Evolutionary conservation across 1,284 basidiomycete genomes (phyloP).

Genomic region (Chalciporus piperatoides): DNA sequence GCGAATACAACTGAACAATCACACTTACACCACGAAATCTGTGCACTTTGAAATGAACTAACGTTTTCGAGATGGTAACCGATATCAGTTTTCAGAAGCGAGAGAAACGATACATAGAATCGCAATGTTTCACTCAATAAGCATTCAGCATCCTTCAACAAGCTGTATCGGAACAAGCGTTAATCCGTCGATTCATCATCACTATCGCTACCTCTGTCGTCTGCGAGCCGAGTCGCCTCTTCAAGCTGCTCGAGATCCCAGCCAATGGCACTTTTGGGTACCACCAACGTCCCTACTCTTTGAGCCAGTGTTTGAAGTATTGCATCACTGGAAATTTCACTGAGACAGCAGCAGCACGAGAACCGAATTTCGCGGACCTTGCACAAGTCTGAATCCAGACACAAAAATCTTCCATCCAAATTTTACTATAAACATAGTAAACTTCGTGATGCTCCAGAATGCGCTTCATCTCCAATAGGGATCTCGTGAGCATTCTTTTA

Average conservation of each 20-base stretch:
- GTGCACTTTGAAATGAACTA: no score
- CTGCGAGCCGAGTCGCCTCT: constrained; percentile 42
- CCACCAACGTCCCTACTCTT: constrained; percentile 37
- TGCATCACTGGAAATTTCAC: constrained; percentile 47
- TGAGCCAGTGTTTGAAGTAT: constrained; percentile 44
- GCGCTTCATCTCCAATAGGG: constrained; percentile 62
- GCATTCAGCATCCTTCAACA: no score
- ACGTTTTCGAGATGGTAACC: background rate
- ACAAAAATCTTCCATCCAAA: constrained; percentile 79
- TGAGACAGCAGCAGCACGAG: background rate
- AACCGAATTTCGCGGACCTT: constrained; percentile 40
- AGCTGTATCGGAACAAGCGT: constrained; percentile 8
- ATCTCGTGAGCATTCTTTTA: constrained; percentile 55
- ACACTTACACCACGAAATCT: background rate
- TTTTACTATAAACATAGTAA: constrained; percentile 78
- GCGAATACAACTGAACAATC: no score
- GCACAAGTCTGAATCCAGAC: constrained; percentile 66
- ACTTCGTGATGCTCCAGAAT: constrained; percentile 76
- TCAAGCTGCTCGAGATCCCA: constrained; percentile 72
- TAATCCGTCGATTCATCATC: constrained; percentile 48
- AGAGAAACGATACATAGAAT: background rate
- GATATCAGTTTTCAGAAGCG: background rate
- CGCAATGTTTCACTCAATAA: no score
- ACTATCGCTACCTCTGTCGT: constrained; percentile 46
- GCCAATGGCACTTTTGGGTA: constrained; percentile 55